Evolutionary conservation across 2,329 filamentous ascomycete species (phyloP).

Genomic region (Chaetomium strumarium): DNA sequence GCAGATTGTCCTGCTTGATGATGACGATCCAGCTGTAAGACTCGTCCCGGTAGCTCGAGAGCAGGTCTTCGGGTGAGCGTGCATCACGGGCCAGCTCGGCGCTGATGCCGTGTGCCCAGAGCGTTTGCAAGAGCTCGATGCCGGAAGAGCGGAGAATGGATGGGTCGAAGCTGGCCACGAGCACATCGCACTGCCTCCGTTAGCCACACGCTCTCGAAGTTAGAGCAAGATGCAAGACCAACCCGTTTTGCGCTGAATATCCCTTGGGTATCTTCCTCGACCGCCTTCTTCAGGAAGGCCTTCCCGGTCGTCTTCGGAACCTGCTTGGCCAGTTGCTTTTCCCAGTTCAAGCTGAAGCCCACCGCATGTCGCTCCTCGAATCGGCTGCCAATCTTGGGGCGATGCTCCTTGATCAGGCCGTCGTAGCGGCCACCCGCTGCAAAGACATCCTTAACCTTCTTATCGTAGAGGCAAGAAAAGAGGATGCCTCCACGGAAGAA

Average conservation of each 20-base stretch:
- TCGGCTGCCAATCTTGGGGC: conserved; percentile 59
- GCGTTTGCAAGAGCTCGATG: conserved; percentile 66
- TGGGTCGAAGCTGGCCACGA: conserved; percentile 82
- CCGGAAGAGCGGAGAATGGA: conserved; percentile 69
- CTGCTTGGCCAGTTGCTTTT: conserved; percentile 66
- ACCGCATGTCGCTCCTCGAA: conserved; percentile 72
- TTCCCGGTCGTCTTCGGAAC: conserved; percentile 47
- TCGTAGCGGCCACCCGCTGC: conserved; percentile 94
- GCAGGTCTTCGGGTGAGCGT: conserved; percentile 71
- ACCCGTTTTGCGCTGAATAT: conserved; percentile 60
- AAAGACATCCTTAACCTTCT: conserved; percentile 76
- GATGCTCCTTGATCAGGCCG: conserved; percentile 75
- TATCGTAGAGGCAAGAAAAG: conserved; percentile 87
- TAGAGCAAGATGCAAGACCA: conserved; percentile 30
- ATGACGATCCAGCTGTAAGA: conserved; percentile 82
- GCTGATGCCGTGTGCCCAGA: conserved; percentile 81
- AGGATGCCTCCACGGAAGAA: conserved; percentile 83
- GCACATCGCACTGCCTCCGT: conserved; percentile 65
- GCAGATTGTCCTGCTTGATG: conserved; percentile 69
- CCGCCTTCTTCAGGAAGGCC: conserved; percentile 59
- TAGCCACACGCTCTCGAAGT: conserved; percentile 4
- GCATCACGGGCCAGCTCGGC: conserved; percentile 82
- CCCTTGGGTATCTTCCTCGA: conserved; percentile 55
- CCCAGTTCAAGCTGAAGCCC: conserved; percentile 87
- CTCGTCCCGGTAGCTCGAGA: conserved; percentile 70